Evolutionary conservation across 129 eudicot genomes (phyloP).

Genomic region (Artemisia tridentata): DNA sequence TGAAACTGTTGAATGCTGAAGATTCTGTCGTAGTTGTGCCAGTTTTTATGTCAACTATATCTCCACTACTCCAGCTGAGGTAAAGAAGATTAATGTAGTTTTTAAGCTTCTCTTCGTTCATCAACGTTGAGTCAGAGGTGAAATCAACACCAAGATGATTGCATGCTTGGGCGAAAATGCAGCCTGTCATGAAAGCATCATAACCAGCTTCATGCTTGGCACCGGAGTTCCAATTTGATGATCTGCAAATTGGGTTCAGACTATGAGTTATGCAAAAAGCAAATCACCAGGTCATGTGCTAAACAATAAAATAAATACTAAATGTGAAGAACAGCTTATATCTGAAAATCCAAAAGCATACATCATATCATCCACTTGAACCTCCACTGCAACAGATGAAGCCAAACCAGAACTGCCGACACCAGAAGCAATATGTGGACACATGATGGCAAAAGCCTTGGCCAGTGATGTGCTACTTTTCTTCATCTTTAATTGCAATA

Average conservation of each 20-base stretch:
- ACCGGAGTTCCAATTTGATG: slow-evolving; percentile 94
- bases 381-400: slow-evolving; percentile 67
- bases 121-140: slow-evolving; percentile 20
- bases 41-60: slow-evolving; percentile 63
- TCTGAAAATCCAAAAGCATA: slow-evolving; percentile 25
- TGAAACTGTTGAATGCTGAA: slow-evolving; percentile 20
- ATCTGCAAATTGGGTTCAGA: slow-evolving; percentile 38
- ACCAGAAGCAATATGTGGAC: slow-evolving; percentile 66
- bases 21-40: slow-evolving; percentile 46
- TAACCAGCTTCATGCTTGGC: slow-evolving; percentile 98
- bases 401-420: slow-evolving; percentile 34
- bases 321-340: neutral
- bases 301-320: neutral
- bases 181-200: slow-evolving; percentile 98
- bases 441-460: slow-evolving; percentile 71
- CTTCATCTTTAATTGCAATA: slow-evolving; percentile 48
- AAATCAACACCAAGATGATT: slow-evolving; percentile 57
- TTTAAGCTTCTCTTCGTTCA: slow-evolving; percentile 58
- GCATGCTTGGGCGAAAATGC: slow-evolving; percentile 89
- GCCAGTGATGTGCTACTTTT: slow-evolving; percentile 72
- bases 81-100: slow-evolving; percentile 65
- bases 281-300: neutral
- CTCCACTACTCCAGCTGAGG: slow-evolving; percentile 82
- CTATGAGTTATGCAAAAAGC: neutral
- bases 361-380: slow-evolving; percentile 95